A percentile compares a stretch with the other conserved stretches of the same genome.
These are phyloP conservation scores for Penicillium sp. DNA, from an alignment of 2,329 filamentous ascomycete species.

Conservation along the genomic window DNA sequence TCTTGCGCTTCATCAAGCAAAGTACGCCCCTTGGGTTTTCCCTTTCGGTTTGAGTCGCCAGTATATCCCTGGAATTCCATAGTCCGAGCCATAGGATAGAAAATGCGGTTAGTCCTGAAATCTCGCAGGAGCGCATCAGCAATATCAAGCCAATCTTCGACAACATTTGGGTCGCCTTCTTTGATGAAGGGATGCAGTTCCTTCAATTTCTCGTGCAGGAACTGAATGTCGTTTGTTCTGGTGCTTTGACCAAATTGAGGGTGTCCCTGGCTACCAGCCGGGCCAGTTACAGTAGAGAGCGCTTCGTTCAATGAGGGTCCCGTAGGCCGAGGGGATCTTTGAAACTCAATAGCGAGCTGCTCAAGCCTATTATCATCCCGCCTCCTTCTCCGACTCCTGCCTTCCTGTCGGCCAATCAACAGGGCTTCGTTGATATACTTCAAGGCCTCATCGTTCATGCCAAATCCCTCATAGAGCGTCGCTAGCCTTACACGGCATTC, in stretches of 20 bases:
- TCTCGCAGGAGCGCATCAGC: conserved; percentile 63
- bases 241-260: conserved; percentile 37
- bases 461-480: conserved; percentile 78
- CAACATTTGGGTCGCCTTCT: conserved; percentile 53
- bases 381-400: conserved; percentile 33
- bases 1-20: conserved; percentile 49
- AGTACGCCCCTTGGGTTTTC: conserved; percentile 38
- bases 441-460: conserved; percentile 75
- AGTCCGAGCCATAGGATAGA: conserved; percentile 60
- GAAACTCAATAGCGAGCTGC: conserved; percentile 45
- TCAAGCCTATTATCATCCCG: conserved; percentile 43
- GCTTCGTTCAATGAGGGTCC: conserved; percentile 23
- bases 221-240: conserved; percentile 48
- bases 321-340: conserved; percentile 23
- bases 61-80: conserved; percentile 56
- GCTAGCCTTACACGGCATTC: conserved; percentile 79
- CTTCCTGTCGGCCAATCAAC: conserved; percentile 58
- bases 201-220: conserved; percentile 51
- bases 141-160: conserved; percentile 62
- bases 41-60: conserved; percentile 44
- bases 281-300: conserved; percentile 21
- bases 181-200: conserved; percentile 55
- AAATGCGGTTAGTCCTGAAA: conserved; percentile 63
- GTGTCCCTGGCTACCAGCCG: conserved; percentile 22
- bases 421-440: conserved; percentile 77